Conservation (phyloP, 75 land plant genomes). For the Isoetes taiwanensis region DNA sequence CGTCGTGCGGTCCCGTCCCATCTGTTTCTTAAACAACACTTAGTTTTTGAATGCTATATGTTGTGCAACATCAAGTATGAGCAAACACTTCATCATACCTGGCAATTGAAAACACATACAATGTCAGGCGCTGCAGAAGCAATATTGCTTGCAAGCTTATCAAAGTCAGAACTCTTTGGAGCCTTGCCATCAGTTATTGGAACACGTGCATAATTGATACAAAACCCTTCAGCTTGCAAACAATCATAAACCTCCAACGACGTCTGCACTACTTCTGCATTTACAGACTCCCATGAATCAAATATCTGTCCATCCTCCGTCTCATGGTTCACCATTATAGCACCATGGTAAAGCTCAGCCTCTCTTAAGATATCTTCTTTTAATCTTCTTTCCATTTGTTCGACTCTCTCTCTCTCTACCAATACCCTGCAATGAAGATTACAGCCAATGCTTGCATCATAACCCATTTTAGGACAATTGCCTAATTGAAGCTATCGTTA, state of each 20-base stretch:
- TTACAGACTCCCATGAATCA: slow-evolving; percentile 89
- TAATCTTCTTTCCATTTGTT: slow-evolving; percentile 81
- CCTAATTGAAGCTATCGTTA: slow-evolving; percentile 16
- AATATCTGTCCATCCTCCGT: slow-evolving; percentile 80
- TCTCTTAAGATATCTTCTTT: slow-evolving; percentile 87
- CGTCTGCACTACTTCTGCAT: slow-evolving; percentile 54
- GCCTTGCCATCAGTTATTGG: slow-evolving; percentile 99
- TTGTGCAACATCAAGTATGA: too few relatives aligned
- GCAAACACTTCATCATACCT: too few relatives aligned
- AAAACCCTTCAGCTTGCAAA: slow-evolving; percentile 57
- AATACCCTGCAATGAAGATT: slow-evolving; percentile 89
- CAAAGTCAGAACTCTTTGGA: slow-evolving; percentile 97
- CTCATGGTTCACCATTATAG: slow-evolving; percentile 96
- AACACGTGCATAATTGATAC: slow-evolving; percentile 83
- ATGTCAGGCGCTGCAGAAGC: slow-evolving; percentile 69
- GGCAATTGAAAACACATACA: slow-evolving; percentile 92
- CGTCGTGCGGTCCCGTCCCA: slow-evolving; percentile 94
- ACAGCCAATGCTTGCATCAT: too few relatives aligned
- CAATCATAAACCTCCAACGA: slow-evolving; percentile 76
- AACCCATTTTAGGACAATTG: too few relatives aligned
- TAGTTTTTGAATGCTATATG: too few relatives aligned
- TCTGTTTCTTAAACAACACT: too few relatives aligned
- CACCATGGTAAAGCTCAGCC: slow-evolving; percentile 71
- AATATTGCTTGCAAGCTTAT: slow-evolving; percentile 54
- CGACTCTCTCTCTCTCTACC: slow-evolving; percentile 81